These are phyloP conservation scores for Calocybe cyanea DNA, from an alignment of 768 basidiomycete genomes.

Conservation along the genomic window DNA sequence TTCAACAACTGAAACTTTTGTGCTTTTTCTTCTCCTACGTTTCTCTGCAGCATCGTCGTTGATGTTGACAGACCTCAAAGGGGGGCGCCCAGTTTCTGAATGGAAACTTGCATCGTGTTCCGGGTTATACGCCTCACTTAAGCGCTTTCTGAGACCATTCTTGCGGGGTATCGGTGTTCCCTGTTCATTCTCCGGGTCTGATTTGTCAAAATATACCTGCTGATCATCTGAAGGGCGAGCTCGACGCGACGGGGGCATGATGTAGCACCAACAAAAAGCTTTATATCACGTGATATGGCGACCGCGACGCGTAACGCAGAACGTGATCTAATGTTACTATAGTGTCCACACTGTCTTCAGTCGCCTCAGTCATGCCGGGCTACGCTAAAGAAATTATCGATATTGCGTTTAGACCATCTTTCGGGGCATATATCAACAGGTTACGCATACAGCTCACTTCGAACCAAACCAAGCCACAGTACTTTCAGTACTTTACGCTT, in stretches of 20 bases:
- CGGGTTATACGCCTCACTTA: constrained; percentile 53
- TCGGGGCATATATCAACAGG: too few relatives aligned
- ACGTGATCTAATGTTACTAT: constrained; percentile 18
- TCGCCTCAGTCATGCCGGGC: too few relatives aligned
- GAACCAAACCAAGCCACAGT: too few relatives aligned
- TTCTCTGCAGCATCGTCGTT: constrained; percentile 92
- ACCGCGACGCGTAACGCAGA: constrained; percentile 18
- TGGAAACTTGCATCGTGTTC: constrained; percentile 41
- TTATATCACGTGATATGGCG: constrained; percentile 31
- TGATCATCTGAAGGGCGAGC: constrained; percentile 31
- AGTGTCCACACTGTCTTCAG: too few relatives aligned
- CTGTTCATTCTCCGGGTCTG: constrained; percentile 35
- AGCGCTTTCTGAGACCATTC: constrained; percentile 48
- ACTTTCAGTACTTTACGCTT: too few relatives aligned
- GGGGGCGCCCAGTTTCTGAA: constrained; percentile 31
- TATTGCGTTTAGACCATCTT: too few relatives aligned
- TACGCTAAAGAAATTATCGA: too few relatives aligned
- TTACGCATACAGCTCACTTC: too few relatives aligned
- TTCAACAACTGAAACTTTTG: constrained; percentile 57
- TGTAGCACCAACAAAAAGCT: constrained; percentile 38
- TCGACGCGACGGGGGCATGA: constrained; percentile 37
- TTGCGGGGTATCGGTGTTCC: constrained; percentile 37
- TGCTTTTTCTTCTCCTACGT: constrained; percentile 75
- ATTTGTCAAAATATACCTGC: constrained; percentile 33
- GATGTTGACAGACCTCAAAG: constrained; percentile 48